A percentile compares a stretch with the other conserved stretches of the same genome.
These are phyloP conservation scores for Aspergillus homomorphus DNA, from an alignment of 495 filamentous ascomycete genomes.

Conservation along the genomic window DNA sequence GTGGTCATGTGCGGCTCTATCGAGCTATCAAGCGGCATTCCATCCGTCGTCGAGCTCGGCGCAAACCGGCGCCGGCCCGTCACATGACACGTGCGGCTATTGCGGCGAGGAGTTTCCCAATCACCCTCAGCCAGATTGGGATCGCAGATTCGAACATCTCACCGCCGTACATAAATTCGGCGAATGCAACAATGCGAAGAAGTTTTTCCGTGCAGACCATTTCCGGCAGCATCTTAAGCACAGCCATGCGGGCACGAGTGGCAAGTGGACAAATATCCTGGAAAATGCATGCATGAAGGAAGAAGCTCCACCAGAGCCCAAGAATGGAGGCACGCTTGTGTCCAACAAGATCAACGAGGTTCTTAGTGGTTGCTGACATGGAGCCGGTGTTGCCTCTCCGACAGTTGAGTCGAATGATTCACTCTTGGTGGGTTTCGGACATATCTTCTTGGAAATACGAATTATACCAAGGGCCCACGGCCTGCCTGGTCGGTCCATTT, in stretches of 20 bases:
- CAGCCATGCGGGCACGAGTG: slow-evolving; percentile 92
- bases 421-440: background rate
- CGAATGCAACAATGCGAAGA: slow-evolving; percentile 97
- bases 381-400: background rate
- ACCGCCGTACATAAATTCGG: slow-evolving; percentile 92
- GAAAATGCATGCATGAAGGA: slow-evolving; percentile 98
- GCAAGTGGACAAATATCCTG: slow-evolving; percentile 98
- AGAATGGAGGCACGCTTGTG: slow-evolving; percentile 27
- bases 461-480: background rate
- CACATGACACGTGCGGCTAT: slow-evolving; percentile 84
- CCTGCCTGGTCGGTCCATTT: background rate
- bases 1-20: slow-evolving; percentile 93
- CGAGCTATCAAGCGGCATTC: slow-evolving; percentile 73
- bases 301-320: slow-evolving; percentile 55
- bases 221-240: slow-evolving; percentile 98
- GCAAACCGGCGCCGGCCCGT: slow-evolving; percentile 38
- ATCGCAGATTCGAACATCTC: slow-evolving; percentile 77
- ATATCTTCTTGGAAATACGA: background rate
- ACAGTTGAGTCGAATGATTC: background rate
- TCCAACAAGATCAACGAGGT: slow-evolving; percentile 41
- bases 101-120: slow-evolving; percentile 91
- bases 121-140: slow-evolving; percentile 72
- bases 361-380: slow-evolving; percentile 29
- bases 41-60: slow-evolving; percentile 60
- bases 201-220: slow-evolving; percentile 96